These are phyloP conservation scores for Phoma sp. DNA, from an alignment of 2,329 filamentous ascomycete genomes.

Conservation along the genomic window DNA sequence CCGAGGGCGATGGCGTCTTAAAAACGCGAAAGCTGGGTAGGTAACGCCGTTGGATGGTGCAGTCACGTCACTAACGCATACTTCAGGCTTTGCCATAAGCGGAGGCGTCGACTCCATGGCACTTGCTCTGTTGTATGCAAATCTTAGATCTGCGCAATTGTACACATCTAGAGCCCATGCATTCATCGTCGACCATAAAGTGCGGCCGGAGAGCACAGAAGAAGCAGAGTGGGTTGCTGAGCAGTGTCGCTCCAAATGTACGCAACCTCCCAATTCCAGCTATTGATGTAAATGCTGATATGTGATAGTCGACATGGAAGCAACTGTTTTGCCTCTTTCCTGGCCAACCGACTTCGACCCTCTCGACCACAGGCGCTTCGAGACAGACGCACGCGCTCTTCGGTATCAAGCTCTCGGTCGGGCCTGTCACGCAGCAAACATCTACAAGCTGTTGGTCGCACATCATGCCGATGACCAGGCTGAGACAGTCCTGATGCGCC, in stretches of 20 bases:
- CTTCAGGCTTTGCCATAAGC: slow-evolving; percentile 77
- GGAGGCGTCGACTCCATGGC: slow-evolving; percentile 99
- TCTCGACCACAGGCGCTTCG: slow-evolving; percentile 68
- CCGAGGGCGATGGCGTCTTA: slow-evolving; percentile 8
- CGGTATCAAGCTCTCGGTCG: slow-evolving; percentile 76
- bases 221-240: slow-evolving; percentile 62
- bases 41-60: neutral
- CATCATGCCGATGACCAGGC: slow-evolving; percentile 93
- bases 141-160: no score
- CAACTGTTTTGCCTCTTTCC: slow-evolving; percentile 46
- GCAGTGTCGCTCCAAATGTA: slow-evolving; percentile 56
- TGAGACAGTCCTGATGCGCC: slow-evolving; percentile 84
- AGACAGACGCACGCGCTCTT: slow-evolving; percentile 75
- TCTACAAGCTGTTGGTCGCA: slow-evolving; percentile 74
- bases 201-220: slow-evolving; percentile 61
- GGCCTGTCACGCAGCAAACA: slow-evolving; percentile 61
- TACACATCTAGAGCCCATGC: no score
- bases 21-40: slow-evolving; percentile 22
- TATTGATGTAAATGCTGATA: slow-evolving; percentile 15
- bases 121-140: slow-evolving; percentile 74
- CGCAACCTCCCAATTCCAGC: slow-evolving; percentile 3
- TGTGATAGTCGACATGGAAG: slow-evolving; percentile 36
- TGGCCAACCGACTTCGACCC: slow-evolving; percentile 51
- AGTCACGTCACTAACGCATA: slow-evolving; percentile 9
- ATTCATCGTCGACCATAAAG: slow-evolving; percentile 68